Base-by-base conservation (phyloP, 768 basidiomycete genomes). In the Tylopilus vinaceipallidus region DNA sequence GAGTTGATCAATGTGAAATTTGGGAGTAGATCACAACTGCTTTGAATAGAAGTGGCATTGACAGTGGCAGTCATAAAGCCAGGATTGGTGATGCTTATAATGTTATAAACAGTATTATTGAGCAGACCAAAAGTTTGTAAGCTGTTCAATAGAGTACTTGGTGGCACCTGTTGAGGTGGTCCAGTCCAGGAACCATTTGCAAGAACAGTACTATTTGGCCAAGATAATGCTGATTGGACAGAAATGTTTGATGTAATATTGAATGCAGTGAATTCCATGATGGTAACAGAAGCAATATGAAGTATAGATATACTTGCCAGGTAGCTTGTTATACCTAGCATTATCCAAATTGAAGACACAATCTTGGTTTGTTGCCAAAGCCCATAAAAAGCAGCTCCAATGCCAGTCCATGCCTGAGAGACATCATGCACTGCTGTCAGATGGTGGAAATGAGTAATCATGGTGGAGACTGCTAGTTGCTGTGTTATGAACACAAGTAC, bases 381-480 rank as follows among this genome's bases (percentile, higher is more conserved):
- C 3, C 27, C 10, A 22, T 48, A 13, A 5, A 56, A 0, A 6
- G 64, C 60, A 44, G 56, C 44, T n/a, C 63, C 63, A 43, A 58
- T 48, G 0, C 64, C 59, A 14, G 42, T 44, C 63, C 63, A 65
- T 13, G 64, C 59, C 3, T 37, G 27, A 38, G 47, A 4, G 7
- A 53, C 27, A 34, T 64, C 63, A 45, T 64, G 61, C 1, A 59
- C 36, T 27, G 45, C 32, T 26, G 63, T 63, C 5, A 65, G 2
- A 3, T 52, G 49, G 14, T 61, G 53, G 1, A 30, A 19, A 9
- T 47, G 24, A 8, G 36, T 32, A 17, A 61, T 24, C 0, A 51
- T 29, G 1, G 20, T 29, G 8, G 38, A 47, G 9, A 52, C 29
- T 9, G 61, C 50, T 17, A 61, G 50, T 14, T 51, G 50, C 22